Base-by-base conservation (phyloP, 495 filamentous ascomycete genomes). In the Daldinia concentrica region DNA sequence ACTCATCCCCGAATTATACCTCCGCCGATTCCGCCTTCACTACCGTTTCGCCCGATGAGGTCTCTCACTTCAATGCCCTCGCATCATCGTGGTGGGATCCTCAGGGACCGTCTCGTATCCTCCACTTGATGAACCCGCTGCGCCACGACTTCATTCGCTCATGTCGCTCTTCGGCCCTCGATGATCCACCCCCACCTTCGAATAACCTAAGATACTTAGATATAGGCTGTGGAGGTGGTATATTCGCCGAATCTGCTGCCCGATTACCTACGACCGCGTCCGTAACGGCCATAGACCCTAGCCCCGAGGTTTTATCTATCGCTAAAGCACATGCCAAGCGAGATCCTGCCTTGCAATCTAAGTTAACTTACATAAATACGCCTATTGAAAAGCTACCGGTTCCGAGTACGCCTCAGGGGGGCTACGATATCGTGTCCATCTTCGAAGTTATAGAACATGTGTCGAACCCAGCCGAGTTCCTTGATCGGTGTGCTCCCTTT, bases 381-480 rank as follows among this genome's bases (percentile, higher is more conserved):
- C 86, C 88, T 0, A 86, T 98, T 58, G 93, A 98, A 79, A 82
- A 87, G 5, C 79, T 94, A 0, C 79, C 88, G 0, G 64, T 79
- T 0, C 84, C 85, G 1, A 58, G 65, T n/a, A 73, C 76, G 15
- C 64, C 58, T 9, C 68, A 79, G 6, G 80, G 85, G 15, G 79
- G 85, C 52, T 90, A 86, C 76, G 94, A 97, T 79, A 78, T 97
- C 3, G 88, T 99, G 7, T 90, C 91, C 4, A 79, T 96, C 30
- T 98, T 98, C 80, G 95, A 99, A 78, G 95, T 99, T 0, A 83
- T 99, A 41, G 95, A 99, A 76, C 95, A 99, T 77, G 91, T 98
- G 65, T 86, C 87, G 3, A 82, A 87, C 7, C 92, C 93, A 0
- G 80, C 86, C 0, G 74, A 85, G 0, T 98, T 99, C 76, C 84